Evolutionary conservation across 495 filamentous ascomycete species (phyloP).

Genomic region (Xylaria grammica): DNA sequence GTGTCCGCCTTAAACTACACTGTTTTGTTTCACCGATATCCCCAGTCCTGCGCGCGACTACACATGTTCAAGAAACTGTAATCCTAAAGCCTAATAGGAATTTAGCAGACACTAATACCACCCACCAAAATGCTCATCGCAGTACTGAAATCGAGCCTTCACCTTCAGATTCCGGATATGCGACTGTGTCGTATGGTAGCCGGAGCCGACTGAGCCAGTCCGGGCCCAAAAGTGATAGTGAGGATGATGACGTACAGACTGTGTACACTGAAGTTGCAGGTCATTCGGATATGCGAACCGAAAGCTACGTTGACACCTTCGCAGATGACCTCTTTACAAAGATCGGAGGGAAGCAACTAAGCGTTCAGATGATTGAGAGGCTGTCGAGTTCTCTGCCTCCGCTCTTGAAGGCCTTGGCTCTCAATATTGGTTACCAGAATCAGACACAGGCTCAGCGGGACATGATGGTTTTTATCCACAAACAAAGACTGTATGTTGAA

Average conservation of each 20-base stretch:
- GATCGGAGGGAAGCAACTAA: neutral
- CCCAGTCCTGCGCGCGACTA: too few species aligned
- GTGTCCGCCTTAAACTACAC: too few species aligned
- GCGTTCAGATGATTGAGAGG: conserved; percentile 1
- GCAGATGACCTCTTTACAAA: conserved; percentile 1
- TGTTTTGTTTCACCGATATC: too few species aligned
- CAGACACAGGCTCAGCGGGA: conserved; percentile 1
- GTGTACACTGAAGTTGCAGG: neutral
- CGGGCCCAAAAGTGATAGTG: neutral
- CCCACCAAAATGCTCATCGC: neutral
- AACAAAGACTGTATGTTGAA: conserved; percentile 14
- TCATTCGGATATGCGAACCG: neutral
- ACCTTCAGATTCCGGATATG: neutral
- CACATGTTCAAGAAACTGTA: too few species aligned
- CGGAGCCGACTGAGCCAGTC: neutral
- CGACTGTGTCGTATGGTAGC: neutral
- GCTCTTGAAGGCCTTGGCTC: conserved; percentile 12
- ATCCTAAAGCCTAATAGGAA: neutral
- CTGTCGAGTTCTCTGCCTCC: conserved; percentile 6
- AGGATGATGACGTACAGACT: neutral
- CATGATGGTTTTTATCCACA: conserved; percentile 13
- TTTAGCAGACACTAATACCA: neutral
- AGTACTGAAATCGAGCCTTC: neutral
- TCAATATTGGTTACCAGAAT: conserved; percentile 5
- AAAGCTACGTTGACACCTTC: conserved; percentile 12